Evolutionary conservation across 768 basidiomycete species (phyloP).

Genomic region (Tricholoma terreum): DNA sequence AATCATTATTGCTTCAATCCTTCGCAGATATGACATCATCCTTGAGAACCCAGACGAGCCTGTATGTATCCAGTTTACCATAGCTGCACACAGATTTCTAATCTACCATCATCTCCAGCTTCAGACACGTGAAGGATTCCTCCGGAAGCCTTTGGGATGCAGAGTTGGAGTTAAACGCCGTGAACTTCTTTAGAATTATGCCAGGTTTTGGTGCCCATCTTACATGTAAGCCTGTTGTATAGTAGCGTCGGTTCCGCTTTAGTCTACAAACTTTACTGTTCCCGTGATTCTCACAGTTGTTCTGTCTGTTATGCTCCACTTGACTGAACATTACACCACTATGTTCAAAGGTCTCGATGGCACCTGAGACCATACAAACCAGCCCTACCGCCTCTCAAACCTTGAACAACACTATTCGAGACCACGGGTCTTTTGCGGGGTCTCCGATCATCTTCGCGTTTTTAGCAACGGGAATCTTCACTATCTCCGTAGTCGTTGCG

Average conservation of each 20-base stretch:
- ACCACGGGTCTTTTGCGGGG: slow-evolving; percentile 20
- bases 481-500: slow-evolving; percentile 43
- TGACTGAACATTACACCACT: background rate
- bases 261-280: background rate
- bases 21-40: slow-evolving; percentile 73
- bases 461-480: slow-evolving; percentile 55
- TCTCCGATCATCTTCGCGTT: slow-evolving; percentile 60
- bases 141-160: slow-evolving; percentile 78
- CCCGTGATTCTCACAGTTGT: background rate
- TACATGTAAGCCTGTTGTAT: no score
- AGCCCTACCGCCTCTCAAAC: background rate
- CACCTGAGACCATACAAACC: background rate
- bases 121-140: slow-evolving; percentile 79
- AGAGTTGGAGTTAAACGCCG: slow-evolving; percentile 70
- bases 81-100: background rate
- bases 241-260: no score
- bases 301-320: background rate
- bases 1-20: slow-evolving; percentile 77
- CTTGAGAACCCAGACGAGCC: slow-evolving; percentile 55
- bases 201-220: no score
- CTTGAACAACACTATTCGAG: background rate
- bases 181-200: slow-evolving; percentile 22
- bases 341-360: background rate
- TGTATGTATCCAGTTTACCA: slow-evolving; percentile 36
- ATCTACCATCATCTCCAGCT: slow-evolving; percentile 39